Percentiles rank a stretch among this genome's conserved stretches.
These are phyloP conservation scores for Fusarium siculi DNA, from an alignment of 2,329 filamentous ascomycete genomes.

Conservation along the genomic window DNA sequence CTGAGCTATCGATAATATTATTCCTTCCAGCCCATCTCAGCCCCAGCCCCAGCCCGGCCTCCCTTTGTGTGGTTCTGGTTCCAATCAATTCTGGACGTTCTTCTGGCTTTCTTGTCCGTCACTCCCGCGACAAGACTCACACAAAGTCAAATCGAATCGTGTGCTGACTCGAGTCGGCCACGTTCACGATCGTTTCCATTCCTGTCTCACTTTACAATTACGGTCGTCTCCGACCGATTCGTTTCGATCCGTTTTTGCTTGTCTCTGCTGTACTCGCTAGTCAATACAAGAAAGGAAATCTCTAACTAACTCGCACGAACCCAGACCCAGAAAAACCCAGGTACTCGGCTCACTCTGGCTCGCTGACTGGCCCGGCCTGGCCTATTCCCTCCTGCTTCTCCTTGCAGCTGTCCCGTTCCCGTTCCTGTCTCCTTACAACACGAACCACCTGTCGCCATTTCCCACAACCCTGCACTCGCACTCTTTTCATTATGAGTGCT, in stretches of 20 bases:
- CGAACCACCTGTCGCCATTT: conserved; percentile 30
- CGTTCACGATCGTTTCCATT: conserved; percentile 34
- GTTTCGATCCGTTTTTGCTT: conserved; percentile 27
- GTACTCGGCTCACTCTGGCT: conserved; percentile 34
- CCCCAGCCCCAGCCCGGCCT: conserved; percentile 8
- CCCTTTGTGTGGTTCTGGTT: conserved; percentile 3
- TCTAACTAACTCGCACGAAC: conserved; percentile 35
- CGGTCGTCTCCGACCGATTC: conserved; percentile 34
- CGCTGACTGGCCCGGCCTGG: conserved; percentile 27
- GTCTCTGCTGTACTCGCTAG: not conserved
- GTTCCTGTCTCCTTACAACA: conserved; percentile 23
- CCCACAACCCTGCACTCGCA: conserved; percentile 29
- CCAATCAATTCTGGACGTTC: conserved; percentile 13
- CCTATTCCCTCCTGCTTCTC: conserved; percentile 10
- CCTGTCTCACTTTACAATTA: conserved; percentile 35
- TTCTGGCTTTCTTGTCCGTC: conserved; percentile 8
- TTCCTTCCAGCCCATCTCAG: conserved; percentile 9
- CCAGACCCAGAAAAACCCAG: conserved; percentile 42
- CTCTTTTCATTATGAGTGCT: conserved; percentile 68
- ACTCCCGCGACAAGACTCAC: conserved; percentile 8
- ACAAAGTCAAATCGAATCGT: conserved; percentile 10
- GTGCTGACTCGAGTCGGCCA: conserved; percentile 27
- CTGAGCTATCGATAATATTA: conserved; percentile 22
- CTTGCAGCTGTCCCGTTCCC: conserved; percentile 29
- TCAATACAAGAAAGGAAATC: conserved; percentile 31